phyloP scores from a whole-genome alignment of 345 rosid genomes.

The Noccaea bulbosa region DNA sequence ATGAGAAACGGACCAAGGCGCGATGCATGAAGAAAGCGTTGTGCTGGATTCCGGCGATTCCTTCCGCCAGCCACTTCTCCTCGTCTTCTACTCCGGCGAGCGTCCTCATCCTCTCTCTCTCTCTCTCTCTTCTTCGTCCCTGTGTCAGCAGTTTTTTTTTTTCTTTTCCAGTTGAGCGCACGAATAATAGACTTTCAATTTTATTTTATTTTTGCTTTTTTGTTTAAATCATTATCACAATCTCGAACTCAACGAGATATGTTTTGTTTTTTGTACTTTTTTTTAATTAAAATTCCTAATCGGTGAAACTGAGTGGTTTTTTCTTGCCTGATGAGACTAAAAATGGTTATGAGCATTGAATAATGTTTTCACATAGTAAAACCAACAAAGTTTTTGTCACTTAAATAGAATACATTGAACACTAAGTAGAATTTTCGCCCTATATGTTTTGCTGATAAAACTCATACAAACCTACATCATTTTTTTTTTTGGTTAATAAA shows the following conservation, averaged over 20 bases:
- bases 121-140: conserved; percentile 18
- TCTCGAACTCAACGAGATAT: background rate
- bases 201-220: background rate
- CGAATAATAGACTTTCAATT: conserved; percentile 25
- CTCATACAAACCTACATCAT: background rate
- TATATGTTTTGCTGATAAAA: background rate
- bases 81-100: conserved; percentile 73
- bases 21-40: conserved; percentile 92
- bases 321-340: too few species aligned
- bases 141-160: conserved; percentile 40
- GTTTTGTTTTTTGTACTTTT: background rate
- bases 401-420: background rate
- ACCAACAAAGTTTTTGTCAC: too few species aligned
- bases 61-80: conserved; percentile 97
- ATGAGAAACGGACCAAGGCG: conserved; percentile 59
- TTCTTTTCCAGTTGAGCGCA: conserved; percentile 15
- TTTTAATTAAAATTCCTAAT: background rate
- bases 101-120: conserved; percentile 40
- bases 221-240: background rate
- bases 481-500: too few species aligned
- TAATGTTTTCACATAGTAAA: too few species aligned
- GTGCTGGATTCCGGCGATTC: conserved; percentile 88
- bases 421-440: background rate
- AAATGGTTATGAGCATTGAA: too few species aligned
- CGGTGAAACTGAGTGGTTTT: background rate